These are phyloP conservation scores for Coemansia sp. DNA, from an alignment of 371 early-diverging fungal genomes.

Conservation along the genomic window DNA sequence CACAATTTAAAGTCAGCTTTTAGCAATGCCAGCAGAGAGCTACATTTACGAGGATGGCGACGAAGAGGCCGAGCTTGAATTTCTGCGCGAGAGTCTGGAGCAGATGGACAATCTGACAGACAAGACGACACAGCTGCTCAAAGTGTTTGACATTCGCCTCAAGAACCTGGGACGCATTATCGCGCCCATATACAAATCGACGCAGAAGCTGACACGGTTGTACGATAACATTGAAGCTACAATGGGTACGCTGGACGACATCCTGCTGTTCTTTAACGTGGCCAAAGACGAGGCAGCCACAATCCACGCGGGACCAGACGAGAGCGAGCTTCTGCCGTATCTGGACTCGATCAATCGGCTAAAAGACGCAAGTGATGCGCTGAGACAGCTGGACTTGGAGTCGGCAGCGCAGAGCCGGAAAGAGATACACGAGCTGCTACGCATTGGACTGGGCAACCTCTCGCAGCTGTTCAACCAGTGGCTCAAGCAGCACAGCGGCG, in stretches of 20 bases:
- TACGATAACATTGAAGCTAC: slow-evolving; percentile 77
- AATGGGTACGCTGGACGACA: slow-evolving; percentile 66
- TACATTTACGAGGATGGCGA: slow-evolving; percentile 47
- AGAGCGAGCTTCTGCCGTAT: slow-evolving; percentile 56
- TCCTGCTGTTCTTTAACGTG: slow-evolving; percentile 75
- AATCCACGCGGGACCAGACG: slow-evolving; percentile 51
- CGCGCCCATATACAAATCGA: slow-evolving; percentile 80
- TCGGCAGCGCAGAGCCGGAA: slow-evolving; percentile 50
- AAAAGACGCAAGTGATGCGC: slow-evolving; percentile 59
- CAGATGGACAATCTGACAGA: slow-evolving; percentile 52
- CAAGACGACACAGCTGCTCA: slow-evolving; percentile 55
- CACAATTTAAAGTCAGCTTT: too few species aligned
- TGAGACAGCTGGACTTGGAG: slow-evolving; percentile 55
- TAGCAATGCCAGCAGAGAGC: slow-evolving; percentile 40
- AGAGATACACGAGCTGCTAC: slow-evolving; percentile 53
- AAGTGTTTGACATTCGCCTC: slow-evolving; percentile 81
- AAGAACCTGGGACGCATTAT: slow-evolving; percentile 75
- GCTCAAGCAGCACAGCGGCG: slow-evolving; percentile 55
- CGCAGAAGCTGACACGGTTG: slow-evolving; percentile 74
- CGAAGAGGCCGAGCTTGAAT: slow-evolving; percentile 53
- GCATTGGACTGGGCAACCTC: slow-evolving; percentile 49
- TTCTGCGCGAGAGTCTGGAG: slow-evolving; percentile 52
- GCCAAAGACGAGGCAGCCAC: slow-evolving; percentile 71
- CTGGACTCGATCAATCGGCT: slow-evolving; percentile 58
- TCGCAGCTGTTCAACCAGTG: slow-evolving; percentile 58